Conservation (phyloP, 2,329 filamentous ascomycete genomes). For the Cercospora janseana region DNA sequence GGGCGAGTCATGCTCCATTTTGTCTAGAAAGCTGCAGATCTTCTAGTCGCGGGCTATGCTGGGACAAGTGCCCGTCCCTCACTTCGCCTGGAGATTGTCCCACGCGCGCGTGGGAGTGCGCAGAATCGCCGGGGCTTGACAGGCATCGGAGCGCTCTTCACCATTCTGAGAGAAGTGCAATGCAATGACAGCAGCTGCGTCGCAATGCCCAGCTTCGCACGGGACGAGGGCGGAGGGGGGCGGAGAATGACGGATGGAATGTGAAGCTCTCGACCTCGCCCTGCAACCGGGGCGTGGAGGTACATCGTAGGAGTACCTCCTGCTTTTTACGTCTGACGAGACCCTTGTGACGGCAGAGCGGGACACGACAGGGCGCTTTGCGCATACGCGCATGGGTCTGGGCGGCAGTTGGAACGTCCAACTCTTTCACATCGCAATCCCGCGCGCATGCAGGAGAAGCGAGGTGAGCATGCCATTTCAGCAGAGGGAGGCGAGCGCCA, state of each 20-base stretch:
- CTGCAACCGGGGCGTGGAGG: background rate
- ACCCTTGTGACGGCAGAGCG: constrained; percentile 12
- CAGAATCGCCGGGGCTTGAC: too few relatives aligned
- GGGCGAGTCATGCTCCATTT: too few relatives aligned
- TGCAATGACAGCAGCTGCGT: too few relatives aligned
- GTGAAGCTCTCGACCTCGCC: constrained; percentile 1
- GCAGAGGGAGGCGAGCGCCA: background rate
- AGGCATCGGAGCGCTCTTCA: too few relatives aligned
- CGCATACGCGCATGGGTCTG: constrained; percentile 9
- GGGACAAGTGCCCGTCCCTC: too few relatives aligned
- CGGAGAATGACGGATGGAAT: background rate
- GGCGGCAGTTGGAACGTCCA: constrained; percentile 14
- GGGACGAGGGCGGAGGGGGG: background rate
- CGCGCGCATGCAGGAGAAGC: background rate
- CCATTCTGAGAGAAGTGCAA: too few relatives aligned
- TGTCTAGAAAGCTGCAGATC: too few relatives aligned
- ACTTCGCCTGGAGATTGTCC: too few relatives aligned
- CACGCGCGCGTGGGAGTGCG: too few relatives aligned
- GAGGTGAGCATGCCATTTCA: background rate
- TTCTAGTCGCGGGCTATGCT: too few relatives aligned
- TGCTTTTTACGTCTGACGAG: background rate
- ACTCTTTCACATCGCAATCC: background rate
- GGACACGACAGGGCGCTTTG: constrained; percentile 7
- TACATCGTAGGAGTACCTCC: constrained; percentile 12
- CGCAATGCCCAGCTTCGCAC: too few relatives aligned